Evolutionary conservation across 805 yeast genomes (phyloP), one percentile per base, ranked within the genome.

Genomic region (Candida arabinofermentans): DNA sequence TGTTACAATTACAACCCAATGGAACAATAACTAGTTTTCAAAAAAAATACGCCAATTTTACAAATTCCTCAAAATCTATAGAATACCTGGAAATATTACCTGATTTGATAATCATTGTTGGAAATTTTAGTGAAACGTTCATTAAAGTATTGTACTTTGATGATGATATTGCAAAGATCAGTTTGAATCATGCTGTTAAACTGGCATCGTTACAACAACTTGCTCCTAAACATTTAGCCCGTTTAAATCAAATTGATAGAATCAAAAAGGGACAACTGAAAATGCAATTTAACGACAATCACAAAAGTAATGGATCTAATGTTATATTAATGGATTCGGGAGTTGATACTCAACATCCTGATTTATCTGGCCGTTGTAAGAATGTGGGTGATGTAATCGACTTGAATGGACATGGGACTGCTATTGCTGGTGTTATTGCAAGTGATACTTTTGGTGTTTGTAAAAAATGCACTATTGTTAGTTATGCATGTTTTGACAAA

Each of bases 341-440:
- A 4, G 57, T 70, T 30, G 48, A 61, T 26, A 41, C 50, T 8
- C 52, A 51, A 19, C 75, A 72, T 40, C 66, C 69, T 3, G 79
- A 75, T 33, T 70, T 75, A 43, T 64, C 59, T 4, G 63, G 66
- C 9, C 17, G 32, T 3, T 61, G 79, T 29, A 74, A 70, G 0
- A 54, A 61, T 10, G 29, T 17, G 24, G 49, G 61, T 12, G 57
- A 58, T 21, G 51, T 52, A 4, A 54, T 45, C 12, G 67, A 64
- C 33, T 52, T 54, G 12, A 66, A 74, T 54, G 81, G 79, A 4
- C 83, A 77, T 53, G 83, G 83, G 1, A 74, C 81, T 1, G 77
- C 74, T 36, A 69, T 77, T 18, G 81, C 83, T 0, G 81, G 81
- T 2, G 58, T 76, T 8, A 60, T 75, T 31, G 79, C 77, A 0